These are phyloP conservation scores for Thermoascus crustaceus DNA, from an alignment of 2,329 filamentous ascomycete species.

Conservation along the genomic window DNA sequence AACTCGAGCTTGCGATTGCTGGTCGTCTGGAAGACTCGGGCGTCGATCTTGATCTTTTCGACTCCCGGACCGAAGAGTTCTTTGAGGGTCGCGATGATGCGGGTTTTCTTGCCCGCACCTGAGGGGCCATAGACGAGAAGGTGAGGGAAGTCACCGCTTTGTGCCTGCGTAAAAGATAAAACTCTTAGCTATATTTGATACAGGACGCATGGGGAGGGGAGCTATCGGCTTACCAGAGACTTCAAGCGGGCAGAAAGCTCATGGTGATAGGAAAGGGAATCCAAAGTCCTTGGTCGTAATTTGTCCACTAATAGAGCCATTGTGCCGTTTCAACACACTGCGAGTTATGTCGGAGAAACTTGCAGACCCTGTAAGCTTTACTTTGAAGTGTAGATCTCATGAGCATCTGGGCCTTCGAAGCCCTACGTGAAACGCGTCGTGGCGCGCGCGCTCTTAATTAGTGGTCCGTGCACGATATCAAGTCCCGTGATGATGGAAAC, in stretches of 20 bases:
- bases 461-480: slow-evolving; percentile 25
- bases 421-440: slow-evolving; percentile 24
- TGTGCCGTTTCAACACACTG: slow-evolving; percentile 13
- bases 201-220: neutral
- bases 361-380: too few relatives aligned
- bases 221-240: slow-evolving; percentile 59
- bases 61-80: slow-evolving; percentile 92
- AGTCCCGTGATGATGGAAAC: neutral
- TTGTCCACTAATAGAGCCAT: slow-evolving; percentile 62
- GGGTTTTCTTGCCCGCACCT: slow-evolving; percentile 94
- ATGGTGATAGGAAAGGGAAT: slow-evolving; percentile 70
- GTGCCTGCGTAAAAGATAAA: slow-evolving; percentile 55
- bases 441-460: slow-evolving; percentile 30
- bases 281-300: slow-evolving; percentile 45
- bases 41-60: slow-evolving; percentile 99
- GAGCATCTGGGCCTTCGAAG: neutral
- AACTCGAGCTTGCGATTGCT: slow-evolving; percentile 97
- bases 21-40: slow-evolving; percentile 89
- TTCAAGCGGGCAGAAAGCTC: slow-evolving; percentile 81
- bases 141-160: slow-evolving; percentile 96
- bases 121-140: slow-evolving; percentile 95
- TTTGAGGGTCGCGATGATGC: slow-evolving; percentile 89
- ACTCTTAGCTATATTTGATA: too few relatives aligned
- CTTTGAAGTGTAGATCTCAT: neutral
- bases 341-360: too few relatives aligned